A percentile compares a stretch with the other conserved stretches of the same genome.
Evolutionary conservation across 768 basidiomycete species (phyloP).

Genomic region (Daedalea quercina): DNA sequence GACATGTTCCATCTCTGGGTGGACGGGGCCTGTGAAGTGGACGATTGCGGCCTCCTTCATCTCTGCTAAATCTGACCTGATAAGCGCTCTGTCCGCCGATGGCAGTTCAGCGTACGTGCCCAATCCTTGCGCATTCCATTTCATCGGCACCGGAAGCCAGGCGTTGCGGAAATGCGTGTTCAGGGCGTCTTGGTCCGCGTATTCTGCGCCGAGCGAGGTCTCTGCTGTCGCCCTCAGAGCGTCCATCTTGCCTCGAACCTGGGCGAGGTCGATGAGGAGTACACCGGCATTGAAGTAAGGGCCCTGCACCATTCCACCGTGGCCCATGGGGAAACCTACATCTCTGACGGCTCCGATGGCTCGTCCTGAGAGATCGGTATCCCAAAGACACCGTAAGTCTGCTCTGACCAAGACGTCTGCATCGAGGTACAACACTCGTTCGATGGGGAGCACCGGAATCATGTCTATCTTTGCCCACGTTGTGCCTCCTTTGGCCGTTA

Average conservation of each 20-base stretch:
- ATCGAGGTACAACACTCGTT: slow-evolving; percentile 47
- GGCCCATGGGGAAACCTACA: slow-evolving; percentile 44
- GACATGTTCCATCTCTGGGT: slow-evolving; percentile 36
- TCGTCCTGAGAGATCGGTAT: slow-evolving; percentile 34
- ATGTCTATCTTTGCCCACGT: slow-evolving; percentile 49
- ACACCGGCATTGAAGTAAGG: slow-evolving; percentile 55
- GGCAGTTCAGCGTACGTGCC: slow-evolving; percentile 41
- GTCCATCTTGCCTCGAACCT: slow-evolving; percentile 22
- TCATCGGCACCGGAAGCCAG: slow-evolving; percentile 35
- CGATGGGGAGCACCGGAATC: slow-evolving; percentile 37
- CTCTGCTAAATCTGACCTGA: slow-evolving; percentile 21
- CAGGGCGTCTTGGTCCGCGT: slow-evolving; percentile 45
- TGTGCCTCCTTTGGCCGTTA: slow-evolving; percentile 23
- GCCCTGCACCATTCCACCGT: slow-evolving; percentile 23
- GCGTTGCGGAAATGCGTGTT: slow-evolving; percentile 37
- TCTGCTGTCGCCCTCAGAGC: slow-evolving; percentile 23
- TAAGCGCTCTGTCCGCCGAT: slow-evolving; percentile 27
- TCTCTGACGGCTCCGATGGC: slow-evolving; percentile 39
- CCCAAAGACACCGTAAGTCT: slow-evolving; percentile 37
- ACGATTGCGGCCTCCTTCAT: slow-evolving; percentile 40
- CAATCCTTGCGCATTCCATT: slow-evolving; percentile 53
- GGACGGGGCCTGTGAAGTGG: slow-evolving; percentile 52
- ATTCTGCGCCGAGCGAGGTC: slow-evolving; percentile 25
- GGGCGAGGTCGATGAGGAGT: slow-evolving; percentile 41
- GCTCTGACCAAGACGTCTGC: slow-evolving; percentile 42